A percentile compares a stretch with the other conserved stretches of the same genome.
phyloP scores from a whole-genome alignment of 345 rosid genomes.

The Rhodamnia rubescens region DNA sequence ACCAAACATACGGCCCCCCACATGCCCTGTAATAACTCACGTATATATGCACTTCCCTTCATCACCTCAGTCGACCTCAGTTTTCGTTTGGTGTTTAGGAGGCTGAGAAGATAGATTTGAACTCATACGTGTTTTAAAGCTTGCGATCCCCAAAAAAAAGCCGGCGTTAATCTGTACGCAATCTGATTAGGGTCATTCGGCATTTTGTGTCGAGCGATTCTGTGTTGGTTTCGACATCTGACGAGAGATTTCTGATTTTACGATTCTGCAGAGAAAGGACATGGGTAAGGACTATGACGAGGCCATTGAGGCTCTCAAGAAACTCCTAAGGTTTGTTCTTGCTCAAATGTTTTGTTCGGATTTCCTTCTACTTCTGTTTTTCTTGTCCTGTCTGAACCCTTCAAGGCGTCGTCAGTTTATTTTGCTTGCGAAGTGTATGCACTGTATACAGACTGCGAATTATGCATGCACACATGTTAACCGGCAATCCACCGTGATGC shows the following conservation, averaged over 20 bases:
- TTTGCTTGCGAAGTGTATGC: neutral
- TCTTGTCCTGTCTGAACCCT: neutral
- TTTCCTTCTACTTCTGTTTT: neutral
- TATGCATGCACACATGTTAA: too few species aligned
- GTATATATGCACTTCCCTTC: neutral
- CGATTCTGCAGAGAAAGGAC: conserved; percentile 28
- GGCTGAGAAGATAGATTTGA: neutral
- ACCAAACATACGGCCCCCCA: neutral
- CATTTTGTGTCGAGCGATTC: neutral
- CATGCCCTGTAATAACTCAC: neutral
- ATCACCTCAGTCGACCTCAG: neutral
- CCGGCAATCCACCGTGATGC: neutral
- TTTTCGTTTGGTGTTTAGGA: neutral
- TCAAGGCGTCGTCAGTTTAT: neutral
- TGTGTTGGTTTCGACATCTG: neutral
- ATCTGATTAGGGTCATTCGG: neutral
- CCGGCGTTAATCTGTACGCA: neutral
- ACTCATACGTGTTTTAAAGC: neutral
- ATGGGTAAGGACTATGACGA: conserved; percentile 74
- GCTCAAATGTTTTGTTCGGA: neutral
- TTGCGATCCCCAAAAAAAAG: neutral
- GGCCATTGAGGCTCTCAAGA: conserved; percentile 76
- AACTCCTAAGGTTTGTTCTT: conserved; percentile 43
- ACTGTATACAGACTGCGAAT: neutral
- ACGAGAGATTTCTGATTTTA: neutral